Percentiles rank a stretch among this genome's conserved stretches.
These are phyloP conservation scores for Anisodus acutangulus DNA, from an alignment of 257 asterid species.

Conservation along the genomic window DNA sequence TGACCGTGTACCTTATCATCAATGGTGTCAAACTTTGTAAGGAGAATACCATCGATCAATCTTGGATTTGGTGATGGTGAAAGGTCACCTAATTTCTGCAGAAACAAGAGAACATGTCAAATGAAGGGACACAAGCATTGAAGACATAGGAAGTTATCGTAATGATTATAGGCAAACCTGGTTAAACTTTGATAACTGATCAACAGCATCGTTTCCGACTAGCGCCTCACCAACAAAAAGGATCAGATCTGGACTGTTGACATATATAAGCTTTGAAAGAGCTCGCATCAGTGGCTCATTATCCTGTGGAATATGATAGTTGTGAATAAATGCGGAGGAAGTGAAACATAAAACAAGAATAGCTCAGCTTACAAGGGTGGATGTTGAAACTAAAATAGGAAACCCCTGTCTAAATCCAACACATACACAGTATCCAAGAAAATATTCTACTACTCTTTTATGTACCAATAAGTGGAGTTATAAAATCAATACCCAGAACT, in stretches of 20 bases:
- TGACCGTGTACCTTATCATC: conserved; percentile 75
- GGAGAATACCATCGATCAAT: conserved; percentile 91
- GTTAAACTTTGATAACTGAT: conserved; percentile 88
- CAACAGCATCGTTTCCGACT: conserved; percentile 96
- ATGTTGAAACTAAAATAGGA: not conserved
- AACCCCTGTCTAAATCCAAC: not conserved
- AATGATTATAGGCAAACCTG: conserved; percentile 50
- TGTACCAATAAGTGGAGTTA: not conserved
- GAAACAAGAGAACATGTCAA: conserved; percentile 19
- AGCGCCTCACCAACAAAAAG: conserved; percentile 98
- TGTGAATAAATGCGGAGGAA: not conserved
- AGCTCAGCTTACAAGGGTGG: not conserved
- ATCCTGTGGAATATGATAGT: conserved; percentile 55
- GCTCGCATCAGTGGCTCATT: conserved; percentile 99
- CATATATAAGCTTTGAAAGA: conserved; percentile 82
- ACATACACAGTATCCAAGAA: not conserved
- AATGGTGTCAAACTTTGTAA: conserved; percentile 92
- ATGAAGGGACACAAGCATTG: not conserved
- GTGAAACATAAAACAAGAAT: not conserved
- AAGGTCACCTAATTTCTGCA: conserved; percentile 90
- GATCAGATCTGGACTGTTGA: conserved; percentile 82
- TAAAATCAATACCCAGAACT: not conserved
- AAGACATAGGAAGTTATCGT: not conserved
- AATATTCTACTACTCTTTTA: not conserved
- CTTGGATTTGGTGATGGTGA: conserved; percentile 86